These are phyloP conservation scores for Nemania abortiva DNA, from an alignment of 2,329 filamentous ascomycete genomes.

Conservation along the genomic window DNA sequence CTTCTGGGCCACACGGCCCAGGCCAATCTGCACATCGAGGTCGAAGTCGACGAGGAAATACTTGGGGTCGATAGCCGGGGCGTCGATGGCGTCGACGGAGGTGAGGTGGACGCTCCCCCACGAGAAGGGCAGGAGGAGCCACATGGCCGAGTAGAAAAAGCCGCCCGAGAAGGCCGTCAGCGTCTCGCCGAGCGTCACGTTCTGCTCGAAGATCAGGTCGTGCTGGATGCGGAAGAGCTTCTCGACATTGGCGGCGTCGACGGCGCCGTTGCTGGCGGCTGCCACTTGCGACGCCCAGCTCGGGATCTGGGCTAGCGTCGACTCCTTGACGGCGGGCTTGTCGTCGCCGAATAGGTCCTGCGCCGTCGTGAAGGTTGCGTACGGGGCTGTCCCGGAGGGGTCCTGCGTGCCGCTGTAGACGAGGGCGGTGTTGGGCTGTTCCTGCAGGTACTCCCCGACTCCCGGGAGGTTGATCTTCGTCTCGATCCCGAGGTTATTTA, in stretches of 20 bases:
- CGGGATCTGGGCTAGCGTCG: slow-evolving; percentile 45
- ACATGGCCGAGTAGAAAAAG: slow-evolving; percentile 55
- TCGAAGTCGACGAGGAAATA: slow-evolving; percentile 55
- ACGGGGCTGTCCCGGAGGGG: slow-evolving; percentile 44
- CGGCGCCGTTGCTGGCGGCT: slow-evolving; percentile 45
- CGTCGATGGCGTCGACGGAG: slow-evolving; percentile 51
- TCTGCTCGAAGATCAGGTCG: slow-evolving; percentile 60
- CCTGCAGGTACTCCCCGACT: slow-evolving; percentile 66
- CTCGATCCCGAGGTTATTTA: slow-evolving; percentile 58
- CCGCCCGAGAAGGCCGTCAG: slow-evolving; percentile 53
- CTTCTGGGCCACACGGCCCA: slow-evolving; percentile 48
- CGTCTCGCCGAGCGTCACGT: slow-evolving; percentile 61
- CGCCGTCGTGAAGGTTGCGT: slow-evolving; percentile 53
- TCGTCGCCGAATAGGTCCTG: slow-evolving; percentile 53
- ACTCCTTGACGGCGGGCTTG: slow-evolving; percentile 42
- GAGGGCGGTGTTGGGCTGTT: slow-evolving; percentile 58
- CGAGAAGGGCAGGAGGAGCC: slow-evolving; percentile 55
- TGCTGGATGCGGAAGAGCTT: slow-evolving; percentile 59
- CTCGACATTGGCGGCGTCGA: slow-evolving; percentile 53
- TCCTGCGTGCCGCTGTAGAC: slow-evolving; percentile 44
- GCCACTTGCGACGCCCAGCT: slow-evolving; percentile 51
- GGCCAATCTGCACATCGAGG: slow-evolving; percentile 46
- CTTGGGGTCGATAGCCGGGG: slow-evolving; percentile 55
- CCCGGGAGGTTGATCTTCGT: slow-evolving; percentile 60
- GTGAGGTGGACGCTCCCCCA: slow-evolving; percentile 57